Evolutionary conservation across 2,329 filamentous ascomycete genomes (phyloP).

Genomic region (Clonostachys byssicola): DNA sequence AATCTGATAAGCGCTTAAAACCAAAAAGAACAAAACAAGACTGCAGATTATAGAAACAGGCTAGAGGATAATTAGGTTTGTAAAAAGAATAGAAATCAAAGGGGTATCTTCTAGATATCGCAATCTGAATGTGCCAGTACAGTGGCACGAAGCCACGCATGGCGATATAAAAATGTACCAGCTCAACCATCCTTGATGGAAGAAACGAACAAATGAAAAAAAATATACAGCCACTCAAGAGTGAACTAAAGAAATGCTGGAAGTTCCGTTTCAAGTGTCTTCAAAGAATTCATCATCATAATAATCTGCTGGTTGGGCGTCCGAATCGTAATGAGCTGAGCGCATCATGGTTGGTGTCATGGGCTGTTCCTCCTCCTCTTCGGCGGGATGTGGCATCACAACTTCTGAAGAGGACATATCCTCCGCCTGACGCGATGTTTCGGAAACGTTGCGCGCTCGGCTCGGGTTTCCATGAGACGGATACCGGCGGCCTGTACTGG

Average conservation of each 20-base stretch:
- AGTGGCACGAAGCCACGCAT: no score
- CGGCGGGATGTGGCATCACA: no score
- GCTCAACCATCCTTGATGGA: background rate
- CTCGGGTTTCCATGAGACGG: constrained; percentile 36
- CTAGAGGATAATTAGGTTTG: no score
- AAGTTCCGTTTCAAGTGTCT: constrained; percentile 17
- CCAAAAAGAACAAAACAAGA: no score
- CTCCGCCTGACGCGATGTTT: no score
- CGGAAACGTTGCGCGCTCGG: constrained; percentile 10
- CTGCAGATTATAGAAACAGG: no score
- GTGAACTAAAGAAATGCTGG: background rate
- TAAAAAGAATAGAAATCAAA: background rate
- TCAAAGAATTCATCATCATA: constrained; percentile 58
- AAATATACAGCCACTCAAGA: background rate
- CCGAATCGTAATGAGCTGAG: constrained; percentile 53
- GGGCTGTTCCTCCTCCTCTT: constrained; percentile 28
- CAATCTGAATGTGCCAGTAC: constrained; percentile 1
- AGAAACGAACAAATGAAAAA: background rate
- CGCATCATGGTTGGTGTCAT: constrained; percentile 61
- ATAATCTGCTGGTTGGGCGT: constrained; percentile 55
- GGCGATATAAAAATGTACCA: no score
- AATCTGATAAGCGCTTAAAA: no score
- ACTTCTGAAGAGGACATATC: no score
- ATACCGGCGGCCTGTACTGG: constrained; percentile 54
- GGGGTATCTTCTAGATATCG: constrained; percentile 9